Conservation (phyloP, 768 basidiomycete species). For the Mycena crocata region DNA sequence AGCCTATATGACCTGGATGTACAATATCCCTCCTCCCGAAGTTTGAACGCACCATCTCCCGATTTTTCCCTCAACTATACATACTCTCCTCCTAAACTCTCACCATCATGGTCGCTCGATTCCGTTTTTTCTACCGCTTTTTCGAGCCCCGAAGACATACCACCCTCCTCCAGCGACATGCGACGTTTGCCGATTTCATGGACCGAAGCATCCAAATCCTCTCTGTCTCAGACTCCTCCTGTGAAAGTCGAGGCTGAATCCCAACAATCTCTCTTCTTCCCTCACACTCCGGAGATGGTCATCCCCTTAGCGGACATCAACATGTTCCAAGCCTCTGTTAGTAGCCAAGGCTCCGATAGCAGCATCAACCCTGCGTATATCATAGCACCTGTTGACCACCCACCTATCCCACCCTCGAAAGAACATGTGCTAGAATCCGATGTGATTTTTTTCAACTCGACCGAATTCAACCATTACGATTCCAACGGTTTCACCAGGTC, state of each 20-base stretch:
- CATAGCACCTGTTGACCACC: constrained; percentile 9
- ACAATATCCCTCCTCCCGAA: constrained; percentile 22
- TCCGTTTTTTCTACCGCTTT: constrained; percentile 9
- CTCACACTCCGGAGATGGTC: not conserved
- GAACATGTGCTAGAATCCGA: not conserved
- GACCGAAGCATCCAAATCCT: constrained; percentile 11
- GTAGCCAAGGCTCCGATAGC: not conserved
- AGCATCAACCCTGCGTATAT: constrained; percentile 19
- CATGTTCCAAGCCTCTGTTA: not conserved
- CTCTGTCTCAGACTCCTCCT: constrained; percentile 5
- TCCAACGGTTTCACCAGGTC: constrained; percentile 7
- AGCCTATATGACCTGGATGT: constrained; percentile 24
- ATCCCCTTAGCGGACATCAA: constrained; percentile 1
- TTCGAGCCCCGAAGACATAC: not conserved
- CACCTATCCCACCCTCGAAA: not conserved
- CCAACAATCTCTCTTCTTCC: not conserved
- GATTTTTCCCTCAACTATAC: constrained; percentile 7
- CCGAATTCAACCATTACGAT: constrained; percentile 1
- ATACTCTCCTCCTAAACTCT: constrained; percentile 10
- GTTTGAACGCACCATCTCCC: constrained; percentile 12
- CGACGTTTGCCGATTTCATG: constrained; percentile 5
- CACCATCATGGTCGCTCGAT: constrained; percentile 26
- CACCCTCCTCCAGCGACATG: constrained; percentile 2
- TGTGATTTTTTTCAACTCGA: constrained; percentile 11
- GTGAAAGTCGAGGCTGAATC: constrained; percentile 11